Evolutionary conservation across 257 asterid species (phyloP), one percentile per base, ranked within the genome.

Genomic region (Galeopsis tetrahit): DNA sequence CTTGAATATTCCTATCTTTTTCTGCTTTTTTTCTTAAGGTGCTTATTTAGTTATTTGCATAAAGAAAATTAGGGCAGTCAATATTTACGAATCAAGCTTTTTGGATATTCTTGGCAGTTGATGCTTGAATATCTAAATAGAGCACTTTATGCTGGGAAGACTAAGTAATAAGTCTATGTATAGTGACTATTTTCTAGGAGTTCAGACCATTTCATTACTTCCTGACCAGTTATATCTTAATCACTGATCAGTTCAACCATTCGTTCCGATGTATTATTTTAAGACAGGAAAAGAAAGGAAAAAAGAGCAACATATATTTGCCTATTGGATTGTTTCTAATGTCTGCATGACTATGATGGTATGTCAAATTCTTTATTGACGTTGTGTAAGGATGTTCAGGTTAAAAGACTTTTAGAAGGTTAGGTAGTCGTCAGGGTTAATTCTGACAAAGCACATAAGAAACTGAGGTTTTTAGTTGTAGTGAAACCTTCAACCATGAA

Each of bases 141-240:
- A 14, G 33, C 11, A 61, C 48, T 61, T 61, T 61, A 6, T 61
- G 66, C 33, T 61, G 48, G 48, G 31, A 61, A n/a, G 14, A 65
- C 40, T 46, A 66, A 28, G 59, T 46, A 28, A 66, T 32, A 32
- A 28, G n/a, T 21, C 14, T 35, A 8, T 48, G 10, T 33, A 10
- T n/a, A 35, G 35, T 52, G 17, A 5, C 10, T 10, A 17, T 21
- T 11, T 38, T 53, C 17, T 36, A 32, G 44, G 66, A 70, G 66
- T 52, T 69, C 57, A 33, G 13, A 43, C 59, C 28, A 38, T 28
- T 15, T 28, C 51, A 28, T 56, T 69, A 69, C 55, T 31, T 34
- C 7, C 4, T 65, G 44, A 39, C 44, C 57, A 21, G 4, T 28
- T 34, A 55, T 42, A 32, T 31, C 36, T 42, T 44, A 14, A 33